Percentiles rank a stretch among this genome's conserved stretches.
phyloP scores from a whole-genome alignment of 345 rosid species.

The Salix dunnii region DNA sequence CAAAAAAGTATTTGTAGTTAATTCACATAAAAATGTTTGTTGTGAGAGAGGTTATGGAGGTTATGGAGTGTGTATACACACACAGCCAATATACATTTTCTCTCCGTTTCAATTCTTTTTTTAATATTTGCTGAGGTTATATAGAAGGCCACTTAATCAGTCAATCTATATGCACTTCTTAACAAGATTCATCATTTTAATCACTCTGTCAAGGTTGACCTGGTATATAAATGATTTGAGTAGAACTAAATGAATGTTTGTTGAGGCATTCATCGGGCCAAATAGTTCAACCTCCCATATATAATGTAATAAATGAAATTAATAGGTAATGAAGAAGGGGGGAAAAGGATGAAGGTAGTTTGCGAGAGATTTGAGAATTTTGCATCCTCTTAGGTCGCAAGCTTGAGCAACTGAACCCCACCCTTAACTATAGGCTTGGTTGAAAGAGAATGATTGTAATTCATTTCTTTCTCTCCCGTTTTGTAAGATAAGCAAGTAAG shows the following conservation, averaged over 20 bases:
- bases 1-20: not conserved
- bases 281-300: not conserved
- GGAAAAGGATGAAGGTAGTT: not conserved
- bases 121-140: not conserved
- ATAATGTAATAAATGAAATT: too few species aligned
- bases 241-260: too few species aligned
- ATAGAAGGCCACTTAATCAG: not conserved
- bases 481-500: not conserved
- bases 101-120: not conserved
- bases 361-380: not conserved
- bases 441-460: not conserved
- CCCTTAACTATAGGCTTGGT: not conserved
- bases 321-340: not conserved
- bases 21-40: too few species aligned
- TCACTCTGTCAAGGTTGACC: not conserved
- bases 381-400: not conserved
- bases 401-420: not conserved
- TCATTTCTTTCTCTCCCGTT: not conserved
- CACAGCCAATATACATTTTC: not conserved
- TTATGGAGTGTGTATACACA: not conserved
- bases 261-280: not conserved
- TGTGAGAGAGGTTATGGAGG: not conserved
- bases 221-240: not conserved
- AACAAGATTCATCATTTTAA: not conserved
- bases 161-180: not conserved